These are phyloP conservation scores for Saccharomyces hybrid DNA, from an alignment of 1,139 yeast genomes.

Conservation along the genomic window DNA sequence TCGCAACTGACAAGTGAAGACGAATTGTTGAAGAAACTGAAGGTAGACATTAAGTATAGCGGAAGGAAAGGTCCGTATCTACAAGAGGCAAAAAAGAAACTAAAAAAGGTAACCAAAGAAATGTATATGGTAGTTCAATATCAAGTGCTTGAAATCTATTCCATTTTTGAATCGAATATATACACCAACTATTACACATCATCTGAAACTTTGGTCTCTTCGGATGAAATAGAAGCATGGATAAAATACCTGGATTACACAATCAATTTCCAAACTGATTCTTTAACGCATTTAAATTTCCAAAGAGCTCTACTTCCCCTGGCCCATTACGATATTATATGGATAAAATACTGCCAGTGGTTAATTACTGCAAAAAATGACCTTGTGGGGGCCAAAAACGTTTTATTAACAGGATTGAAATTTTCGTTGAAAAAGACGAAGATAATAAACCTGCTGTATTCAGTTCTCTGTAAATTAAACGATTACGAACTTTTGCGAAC, in stretches of 20 bases:
- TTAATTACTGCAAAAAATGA: constrained; percentile 20
- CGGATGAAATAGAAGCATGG: constrained; percentile 25
- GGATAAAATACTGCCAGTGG: constrained; percentile 31
- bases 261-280: constrained; percentile 16
- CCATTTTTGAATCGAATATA: constrained; percentile 28
- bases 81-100: constrained; percentile 23
- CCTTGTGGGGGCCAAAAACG: constrained; percentile 19
- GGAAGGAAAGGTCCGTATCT: constrained; percentile 29
- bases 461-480: constrained; percentile 17
- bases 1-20: constrained; percentile 20
- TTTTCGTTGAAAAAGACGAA: constrained; percentile 19
- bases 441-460: constrained; percentile 19
- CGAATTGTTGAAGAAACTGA: constrained; percentile 31
- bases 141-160: constrained; percentile 27
- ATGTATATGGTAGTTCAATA: constrained; percentile 28
- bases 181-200: constrained; percentile 23
- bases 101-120: constrained; percentile 29
- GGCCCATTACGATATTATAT: constrained; percentile 28
- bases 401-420: constrained; percentile 18
- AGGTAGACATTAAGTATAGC: constrained; percentile 20
- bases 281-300: constrained; percentile 23
- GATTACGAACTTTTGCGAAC: constrained; percentile 16
- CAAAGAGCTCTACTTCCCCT: constrained; percentile 29
- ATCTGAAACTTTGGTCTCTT: constrained; percentile 21
- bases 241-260: constrained; percentile 25